Evolutionary conservation across 164 flowering plant genomes (phyloP), one percentile per base, ranked within the genome.

Genomic region (Saururus chinensis): DNA sequence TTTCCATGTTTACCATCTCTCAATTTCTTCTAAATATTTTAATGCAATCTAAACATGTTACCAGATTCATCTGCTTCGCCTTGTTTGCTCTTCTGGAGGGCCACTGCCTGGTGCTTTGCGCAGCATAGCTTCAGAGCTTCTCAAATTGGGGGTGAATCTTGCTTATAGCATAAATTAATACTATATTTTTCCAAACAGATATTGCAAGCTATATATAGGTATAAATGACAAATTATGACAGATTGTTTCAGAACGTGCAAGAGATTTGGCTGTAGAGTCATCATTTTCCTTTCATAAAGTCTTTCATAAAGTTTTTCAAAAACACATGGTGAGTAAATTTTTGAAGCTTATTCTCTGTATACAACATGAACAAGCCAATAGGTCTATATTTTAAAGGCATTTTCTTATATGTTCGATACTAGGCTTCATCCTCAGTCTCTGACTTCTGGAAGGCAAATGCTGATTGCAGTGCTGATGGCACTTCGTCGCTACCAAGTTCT

Each of bases 11-110:
- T n/a, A n/a, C n/a, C n/a, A n/a, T n/a, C n/a, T n/a, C n/a, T n/a
- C n/a, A n/a, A n/a, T n/a, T n/a, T n/a, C n/a, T n/a, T n/a, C n/a
- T n/a, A n/a, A 12, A 17, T 12, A 12, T 45, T 8, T 45, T 1
- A 45, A 45, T 12, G 14, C 14, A 10, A 12, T 45, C 49, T 45
- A 17, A 12, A 12, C 49, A 1, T 45, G 14, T 8, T 51, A 17
- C 61, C 67, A 95, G 99, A 90, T 84, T 70, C 97, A 95, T 80
- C 72, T 95, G 71, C 95, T 95, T 69, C 99, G 84, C 45, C 82
- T 95, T 77, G 96, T 92, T 63, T 95, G 99, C 76, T 76, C 90
- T 69, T 75, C 92, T 55, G 82, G 84, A 72, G 88, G 87, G 51
- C 80, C 77, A 52, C 70, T 90, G 26, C 69, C 81, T 53, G 82